Conservation (phyloP, 208 protist genomes). For the Acanthamoeba sp. region DNA sequence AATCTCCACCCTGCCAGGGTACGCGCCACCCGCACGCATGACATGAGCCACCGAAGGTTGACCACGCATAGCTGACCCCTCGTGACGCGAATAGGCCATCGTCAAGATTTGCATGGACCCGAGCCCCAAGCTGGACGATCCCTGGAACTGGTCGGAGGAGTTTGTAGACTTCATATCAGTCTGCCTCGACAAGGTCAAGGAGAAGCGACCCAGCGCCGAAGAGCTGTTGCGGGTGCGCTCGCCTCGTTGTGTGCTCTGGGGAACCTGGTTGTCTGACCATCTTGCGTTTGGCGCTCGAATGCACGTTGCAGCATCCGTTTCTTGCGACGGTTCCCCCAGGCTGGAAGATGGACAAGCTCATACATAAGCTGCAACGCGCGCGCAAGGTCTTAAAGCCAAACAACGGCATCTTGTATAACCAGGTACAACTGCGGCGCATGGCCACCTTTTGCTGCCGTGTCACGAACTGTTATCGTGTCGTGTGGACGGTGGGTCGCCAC, state of each 20-base stretch:
- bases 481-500: too few relatives aligned
- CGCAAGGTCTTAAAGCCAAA: not conserved
- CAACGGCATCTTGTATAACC: not conserved
- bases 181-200: constrained; percentile 89
- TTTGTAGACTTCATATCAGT: constrained; percentile 91
- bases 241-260: too few relatives aligned
- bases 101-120: constrained; percentile 86
- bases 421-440: too few relatives aligned
- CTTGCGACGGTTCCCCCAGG: constrained; percentile 39
- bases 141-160: constrained; percentile 85
- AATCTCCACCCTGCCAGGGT: constrained; percentile 54
- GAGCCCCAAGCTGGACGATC: constrained; percentile 81
- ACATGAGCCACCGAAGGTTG: too few relatives aligned
- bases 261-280: too few relatives aligned
- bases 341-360: constrained; percentile 45
- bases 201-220: constrained; percentile 85
- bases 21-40: too few relatives aligned
- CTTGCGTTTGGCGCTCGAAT: not conserved
- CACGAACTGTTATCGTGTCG: too few relatives aligned
- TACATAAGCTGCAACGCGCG: not conserved
- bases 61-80: too few relatives aligned
- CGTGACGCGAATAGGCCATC: constrained; percentile 79
- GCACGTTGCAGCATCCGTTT: constrained; percentile 43
- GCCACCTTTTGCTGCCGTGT: too few relatives aligned
- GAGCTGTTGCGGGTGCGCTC: constrained; percentile 87